Percentiles rank a stretch among this genome's conserved stretches.
These are phyloP conservation scores for Apiotrichum domesticum DNA, from an alignment of 1,284 basidiomycete species.

Conservation along the genomic window DNA sequence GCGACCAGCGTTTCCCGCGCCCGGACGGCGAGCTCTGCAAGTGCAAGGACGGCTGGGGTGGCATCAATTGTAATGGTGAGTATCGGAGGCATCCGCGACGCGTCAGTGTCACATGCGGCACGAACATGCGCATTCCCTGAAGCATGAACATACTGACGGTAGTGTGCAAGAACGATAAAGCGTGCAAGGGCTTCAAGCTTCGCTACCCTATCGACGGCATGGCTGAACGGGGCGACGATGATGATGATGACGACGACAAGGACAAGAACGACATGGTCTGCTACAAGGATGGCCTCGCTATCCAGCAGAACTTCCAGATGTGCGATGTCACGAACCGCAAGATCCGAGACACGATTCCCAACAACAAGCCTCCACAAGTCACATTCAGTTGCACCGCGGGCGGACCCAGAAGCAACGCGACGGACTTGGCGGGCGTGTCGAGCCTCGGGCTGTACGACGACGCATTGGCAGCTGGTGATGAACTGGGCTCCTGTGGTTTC, in stretches of 20 bases:
- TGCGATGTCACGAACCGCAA: constrained; percentile 94
- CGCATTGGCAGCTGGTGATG: background rate
- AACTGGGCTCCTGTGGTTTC: constrained; percentile 66
- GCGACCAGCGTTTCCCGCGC: constrained; percentile 72
- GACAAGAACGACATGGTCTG: constrained; percentile 74
- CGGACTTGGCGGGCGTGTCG: constrained; percentile 2
- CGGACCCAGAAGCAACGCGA: constrained; percentile 24
- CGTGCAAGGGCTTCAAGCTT: constrained; percentile 70
- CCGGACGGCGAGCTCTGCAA: constrained; percentile 70
- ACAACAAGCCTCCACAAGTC: constrained; percentile 76
- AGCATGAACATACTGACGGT: background rate
- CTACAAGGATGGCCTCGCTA: constrained; percentile 83
- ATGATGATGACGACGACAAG: constrained; percentile 31
- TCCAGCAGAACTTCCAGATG: constrained; percentile 91
- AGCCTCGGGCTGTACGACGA: background rate
- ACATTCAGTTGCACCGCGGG: constrained; percentile 74
- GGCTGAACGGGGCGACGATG: constrained; percentile 41
- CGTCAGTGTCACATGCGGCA: too few relatives aligned
- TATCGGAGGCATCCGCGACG: constrained; percentile 2
- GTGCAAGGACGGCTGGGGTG: constrained; percentile 89
- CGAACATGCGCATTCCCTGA: too few relatives aligned
- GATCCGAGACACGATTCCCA: constrained; percentile 82
- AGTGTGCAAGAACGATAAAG: constrained; percentile 78
- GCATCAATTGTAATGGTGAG: constrained; percentile 92
- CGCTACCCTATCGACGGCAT: constrained; percentile 33